phyloP scores from a whole-genome alignment of 345 rosid genomes.

The Acer saccharum region DNA sequence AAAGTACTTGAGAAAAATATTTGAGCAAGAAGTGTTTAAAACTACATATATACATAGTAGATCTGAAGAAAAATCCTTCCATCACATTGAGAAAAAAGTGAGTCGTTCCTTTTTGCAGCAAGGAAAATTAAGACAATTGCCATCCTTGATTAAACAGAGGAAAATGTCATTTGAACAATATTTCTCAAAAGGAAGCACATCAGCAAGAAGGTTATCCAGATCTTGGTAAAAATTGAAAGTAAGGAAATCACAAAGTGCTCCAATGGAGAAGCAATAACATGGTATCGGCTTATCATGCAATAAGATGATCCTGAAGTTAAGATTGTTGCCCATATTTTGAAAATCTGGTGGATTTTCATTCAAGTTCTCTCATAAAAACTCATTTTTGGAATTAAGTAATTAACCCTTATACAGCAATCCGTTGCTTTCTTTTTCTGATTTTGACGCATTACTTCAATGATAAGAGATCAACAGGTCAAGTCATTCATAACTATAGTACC shows the following conservation, averaged over 20 bases:
- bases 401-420: background rate
- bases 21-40: no score
- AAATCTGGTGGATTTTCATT: background rate
- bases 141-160: no score
- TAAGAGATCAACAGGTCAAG: background rate
- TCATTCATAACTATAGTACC: background rate
- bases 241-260: background rate
- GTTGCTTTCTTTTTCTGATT: background rate
- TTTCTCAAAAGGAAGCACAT: no score
- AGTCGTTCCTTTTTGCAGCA: no score
- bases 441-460: background rate
- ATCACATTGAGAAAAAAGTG: no score
- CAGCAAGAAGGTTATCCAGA: no score
- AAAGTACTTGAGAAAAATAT: no score
- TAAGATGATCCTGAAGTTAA: background rate
- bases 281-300: background rate
- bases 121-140: no score
- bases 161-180: no score
- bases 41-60: no score
- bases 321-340: background rate
- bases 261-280: background rate
- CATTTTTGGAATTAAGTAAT: background rate
- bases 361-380: background rate
- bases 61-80: no score
- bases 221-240: no score